Conservation (phyloP, 2,329 filamentous ascomycete genomes). For the Aspergillus novofumigatus region DNA sequence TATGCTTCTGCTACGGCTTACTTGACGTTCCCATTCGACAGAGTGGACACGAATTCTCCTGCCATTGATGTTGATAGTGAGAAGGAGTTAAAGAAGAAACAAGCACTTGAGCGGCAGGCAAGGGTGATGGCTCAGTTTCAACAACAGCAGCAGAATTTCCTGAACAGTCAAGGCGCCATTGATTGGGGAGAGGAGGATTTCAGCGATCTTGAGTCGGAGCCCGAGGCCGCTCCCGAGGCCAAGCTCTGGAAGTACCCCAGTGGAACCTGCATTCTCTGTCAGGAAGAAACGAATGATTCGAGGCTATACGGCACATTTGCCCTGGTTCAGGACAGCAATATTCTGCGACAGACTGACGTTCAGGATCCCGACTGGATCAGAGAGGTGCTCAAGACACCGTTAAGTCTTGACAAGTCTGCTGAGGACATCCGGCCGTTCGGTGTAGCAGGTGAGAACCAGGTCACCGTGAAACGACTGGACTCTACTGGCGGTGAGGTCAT, state of each 20-base stretch:
- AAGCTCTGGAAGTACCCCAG: constrained; percentile 86
- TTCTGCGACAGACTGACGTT: constrained; percentile 81
- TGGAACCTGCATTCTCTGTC: constrained; percentile 91
- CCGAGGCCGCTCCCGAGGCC: constrained; percentile 54
- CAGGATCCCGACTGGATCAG: constrained; percentile 77
- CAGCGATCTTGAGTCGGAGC: constrained; percentile 56
- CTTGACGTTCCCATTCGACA: constrained; percentile 64
- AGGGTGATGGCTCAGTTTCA: constrained; percentile 98
- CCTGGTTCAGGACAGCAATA: constrained; percentile 77
- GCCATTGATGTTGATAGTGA: constrained; percentile 57
- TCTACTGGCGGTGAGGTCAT: constrained; percentile 66
- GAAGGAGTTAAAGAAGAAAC: constrained; percentile 80
- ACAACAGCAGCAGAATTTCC: constrained; percentile 91
- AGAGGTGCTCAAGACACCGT: constrained; percentile 74
- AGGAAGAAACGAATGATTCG: constrained; percentile 89
- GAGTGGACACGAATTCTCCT: constrained; percentile 78
- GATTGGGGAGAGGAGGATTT: constrained; percentile 86
- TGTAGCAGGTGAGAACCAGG: constrained; percentile 80
- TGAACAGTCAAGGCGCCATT: constrained; percentile 80
- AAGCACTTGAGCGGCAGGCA: constrained; percentile 82
- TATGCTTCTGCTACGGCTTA: constrained; percentile 65
- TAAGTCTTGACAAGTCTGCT: constrained; percentile 78
- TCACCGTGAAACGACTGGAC: constrained; percentile 70
- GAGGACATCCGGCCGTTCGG: constrained; percentile 84
- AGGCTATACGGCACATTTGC: constrained; percentile 91